Conservation (phyloP, 495 filamentous ascomycete species). For the Hypoxylon lienhwacheense region DNA sequence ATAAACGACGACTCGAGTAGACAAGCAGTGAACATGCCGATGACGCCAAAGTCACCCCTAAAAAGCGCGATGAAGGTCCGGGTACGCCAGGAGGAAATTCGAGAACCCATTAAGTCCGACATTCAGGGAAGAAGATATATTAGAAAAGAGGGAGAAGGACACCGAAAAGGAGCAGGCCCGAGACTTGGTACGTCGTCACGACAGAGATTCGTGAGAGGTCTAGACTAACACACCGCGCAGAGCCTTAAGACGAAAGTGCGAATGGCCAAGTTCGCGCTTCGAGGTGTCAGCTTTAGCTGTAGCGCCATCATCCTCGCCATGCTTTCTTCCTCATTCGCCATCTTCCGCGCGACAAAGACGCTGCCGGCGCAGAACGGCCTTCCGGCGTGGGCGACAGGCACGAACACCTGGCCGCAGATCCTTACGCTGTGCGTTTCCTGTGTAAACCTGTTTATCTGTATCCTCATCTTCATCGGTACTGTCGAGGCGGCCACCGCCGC, state of each 20-base stretch:
- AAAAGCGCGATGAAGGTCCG: constrained; percentile 87
- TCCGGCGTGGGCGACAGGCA: constrained; percentile 78
- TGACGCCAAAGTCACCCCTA: constrained; percentile 72
- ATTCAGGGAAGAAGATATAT: constrained; percentile 77
- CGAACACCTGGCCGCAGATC: constrained; percentile 88
- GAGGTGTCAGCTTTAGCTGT: constrained; percentile 94
- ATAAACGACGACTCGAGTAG: constrained; percentile 61
- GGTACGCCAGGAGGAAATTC: constrained; percentile 69
- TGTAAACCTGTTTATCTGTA: constrained; percentile 75
- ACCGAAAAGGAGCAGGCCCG: constrained; percentile 79
- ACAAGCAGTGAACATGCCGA: constrained; percentile 53
- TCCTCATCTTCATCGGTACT: constrained; percentile 85
- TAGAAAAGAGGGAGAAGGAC: constrained; percentile 76
- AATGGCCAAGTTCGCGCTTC: constrained; percentile 90
- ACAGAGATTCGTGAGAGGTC: background rate
- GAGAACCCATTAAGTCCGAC: constrained; percentile 80
- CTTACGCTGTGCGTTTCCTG: constrained; percentile 74
- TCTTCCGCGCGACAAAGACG: constrained; percentile 81
- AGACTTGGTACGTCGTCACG: constrained; percentile 70
- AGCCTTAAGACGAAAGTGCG: constrained; percentile 91
- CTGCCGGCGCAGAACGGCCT: constrained; percentile 76
- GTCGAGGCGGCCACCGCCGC: constrained; percentile 80
- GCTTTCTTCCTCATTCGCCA: constrained; percentile 76
- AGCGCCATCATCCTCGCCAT: constrained; percentile 91
- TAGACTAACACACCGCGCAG: constrained; percentile 54